Evolutionary conservation across 2,329 filamentous ascomycete genomes (phyloP), one percentile per base, ranked within the genome.

Genomic region (Alternaria sp.): DNA sequence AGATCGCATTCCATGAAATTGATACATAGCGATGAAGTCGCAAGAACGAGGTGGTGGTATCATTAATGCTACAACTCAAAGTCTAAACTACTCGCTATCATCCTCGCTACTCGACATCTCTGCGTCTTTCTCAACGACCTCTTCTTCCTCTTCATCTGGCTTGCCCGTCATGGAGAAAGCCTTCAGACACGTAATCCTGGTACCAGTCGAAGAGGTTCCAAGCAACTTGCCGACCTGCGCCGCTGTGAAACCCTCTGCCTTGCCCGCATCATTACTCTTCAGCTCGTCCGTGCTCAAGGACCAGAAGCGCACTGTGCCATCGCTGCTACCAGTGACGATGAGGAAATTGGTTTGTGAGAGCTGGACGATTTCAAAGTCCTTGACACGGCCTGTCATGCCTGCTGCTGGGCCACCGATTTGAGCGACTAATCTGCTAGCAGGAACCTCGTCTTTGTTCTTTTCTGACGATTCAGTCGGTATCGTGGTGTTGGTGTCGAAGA

Each of bases 151-250:
- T 8, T 73, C 71, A 14, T 76, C 76, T 1, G 76, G 69, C 21
- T 61, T 72, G 2, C 78, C 78, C 79, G 92, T 87, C 93, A 98
- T 96, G 67, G 92, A 84, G 82, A 97, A 98, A 21, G 91, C 91
- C 71, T 89, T 89, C 73, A 98, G 77, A 78, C 96, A 98, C 41
- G 94, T 98, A 70, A 98, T 94, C 60, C 96, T 86, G 78, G 95
- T 94, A 49, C 90, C 89, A 21, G 94, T 97, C 80, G 94, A 91
- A 74, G 96, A 96, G 30, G 87, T 89, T 15, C 90, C 93, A 47
- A 97, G 78, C 59, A 96, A 77, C 68, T 82, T 86, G 28, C 92
- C 94, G 21, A 92, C 79, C 66, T 88, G 85, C 28, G 69, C 75
- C 8, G 78, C 72, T 7, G 74, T 71, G 43, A 75, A 75, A 5